Base-by-base conservation (phyloP, 2,329 filamentous ascomycete genomes). In the Polychaeton citri region DNA sequence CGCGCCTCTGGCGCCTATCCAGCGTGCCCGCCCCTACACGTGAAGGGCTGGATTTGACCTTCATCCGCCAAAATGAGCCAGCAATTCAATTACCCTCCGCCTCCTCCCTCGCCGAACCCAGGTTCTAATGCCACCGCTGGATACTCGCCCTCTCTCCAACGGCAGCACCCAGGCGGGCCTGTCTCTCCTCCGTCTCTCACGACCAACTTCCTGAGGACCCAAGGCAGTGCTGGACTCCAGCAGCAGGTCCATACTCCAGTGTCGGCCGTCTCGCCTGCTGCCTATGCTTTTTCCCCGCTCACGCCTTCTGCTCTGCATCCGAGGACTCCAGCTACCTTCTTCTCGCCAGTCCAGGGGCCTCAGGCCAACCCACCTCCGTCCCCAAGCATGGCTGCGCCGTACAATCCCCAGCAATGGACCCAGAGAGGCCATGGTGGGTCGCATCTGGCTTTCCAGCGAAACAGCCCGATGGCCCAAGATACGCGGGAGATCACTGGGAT, bases 391-490 rank as follows among this genome's bases (percentile, higher is more conserved):
- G 49, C 43, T 6, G 35, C 53, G 33, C 58, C 63, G 1, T 69
- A 69, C 54, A 67, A 68, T 46, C 65, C 65, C 21, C 61, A 62
- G 46, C 63, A 68, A 59, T 69, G 65, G 65, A 57, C 53, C 45
- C 56, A 60, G 40, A 50, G 49, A 37, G 57, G 51, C 12, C 53
- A 56, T 33, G 54, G 55, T 39, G 63, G 60, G 17, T 50, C 50
- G 26, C 51, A 56, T 35, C 58, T 54, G 48, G 45, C 53, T 5
- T 56, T 52, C 41, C 41, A 50, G 43, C 39, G 48, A 39, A 38
- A 54, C 44, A 42, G 47, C 42, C 20, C 47, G 36, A 33, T 52
- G 47, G 34, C 49, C 48, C 26, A 42, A 35, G 54, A 55, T 26
- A 53, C 58, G 13, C 46, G 53, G 37, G 61, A 65, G 20, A 43